Evolutionary conservation across 306 rosid genomes (phyloP).

Genomic region (Delonix regia): DNA sequence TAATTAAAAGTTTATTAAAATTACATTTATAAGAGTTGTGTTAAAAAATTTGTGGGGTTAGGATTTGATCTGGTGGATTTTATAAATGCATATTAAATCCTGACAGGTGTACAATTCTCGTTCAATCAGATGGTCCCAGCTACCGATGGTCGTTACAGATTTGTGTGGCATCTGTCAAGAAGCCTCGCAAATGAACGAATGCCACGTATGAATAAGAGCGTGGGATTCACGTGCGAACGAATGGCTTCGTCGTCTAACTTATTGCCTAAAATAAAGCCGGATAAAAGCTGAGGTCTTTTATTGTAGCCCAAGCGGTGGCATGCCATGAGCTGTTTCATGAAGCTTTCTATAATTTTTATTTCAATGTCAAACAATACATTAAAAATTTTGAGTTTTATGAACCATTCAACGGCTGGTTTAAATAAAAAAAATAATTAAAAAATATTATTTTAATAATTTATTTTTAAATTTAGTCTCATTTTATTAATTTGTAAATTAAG

Average conservation of each 20-base stretch:
- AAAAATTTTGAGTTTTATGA: no score
- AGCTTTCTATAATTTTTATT: neutral
- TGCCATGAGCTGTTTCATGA: neutral
- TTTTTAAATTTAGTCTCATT: no score
- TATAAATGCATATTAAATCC: no score
- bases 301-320: neutral
- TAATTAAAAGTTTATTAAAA: no score
- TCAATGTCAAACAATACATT: neutral
- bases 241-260: constrained; percentile 10
- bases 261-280: constrained; percentile 35
- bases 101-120: no score
- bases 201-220: constrained; percentile 42
- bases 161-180: constrained; percentile 38
- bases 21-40: no score
- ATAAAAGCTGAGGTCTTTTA: neutral
- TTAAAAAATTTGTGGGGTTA: no score
- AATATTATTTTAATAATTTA: no score
- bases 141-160: neutral
- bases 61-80: no score
- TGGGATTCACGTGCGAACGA: constrained; percentile 53
- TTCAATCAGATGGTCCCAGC: constrained; percentile 48
- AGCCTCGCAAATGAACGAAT: constrained; percentile 33
- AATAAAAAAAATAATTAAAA: no score
- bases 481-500: no score
- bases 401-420: no score